Evolutionary conservation across 352 stramenopile species (phyloP), one percentile per base, ranked within the genome.

Genomic region (Phytophthora nicotianae): DNA sequence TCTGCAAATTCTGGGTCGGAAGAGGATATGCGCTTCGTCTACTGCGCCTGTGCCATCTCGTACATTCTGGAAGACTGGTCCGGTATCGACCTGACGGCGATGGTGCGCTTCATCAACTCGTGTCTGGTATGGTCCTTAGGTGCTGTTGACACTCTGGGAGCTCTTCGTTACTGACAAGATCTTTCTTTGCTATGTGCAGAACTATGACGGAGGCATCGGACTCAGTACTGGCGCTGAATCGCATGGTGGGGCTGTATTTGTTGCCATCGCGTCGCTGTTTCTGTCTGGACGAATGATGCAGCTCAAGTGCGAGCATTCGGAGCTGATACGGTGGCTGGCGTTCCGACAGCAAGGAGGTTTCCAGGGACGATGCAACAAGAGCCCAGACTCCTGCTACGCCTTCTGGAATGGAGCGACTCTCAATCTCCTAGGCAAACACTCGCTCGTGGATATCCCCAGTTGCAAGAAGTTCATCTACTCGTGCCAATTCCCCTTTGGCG

Each of bases 321-420:
- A 89, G 27, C 58, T 97, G 21, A 50, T 90, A n/a, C 75, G 83
- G 9, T 97, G 89, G 85, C 82, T 96, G 23, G 62, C 94, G 24
- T 93, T 91, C 42, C 83, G 87, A 14, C 88, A 96, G 58, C 86
- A 94, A 38, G 58, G 58, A 17, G 92, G 91, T 20, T 97, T 97
- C 65, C 87, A 97, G 42, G 91, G 92, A 6, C 83, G 92, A 2
- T 93, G 84, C 63, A 97, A 97, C 78, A 98, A 98, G 74, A 72
- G 58, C 14, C 77, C 86, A 0, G 92, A 98, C 70, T 91, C 79
- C 13, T 98, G 92, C 73, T 97, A 97, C 59, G 90, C 89, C 5
- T 98, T 97, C 63, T 98, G 92, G 91, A 86, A 97, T 51, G 92
- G 92, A 21, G 89, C 88, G n/a, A 92, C 88, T 26, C 72, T 97